Conservation (phyloP, 2,329 filamentous ascomycete genomes). For the Ilyonectria sp. region DNA sequence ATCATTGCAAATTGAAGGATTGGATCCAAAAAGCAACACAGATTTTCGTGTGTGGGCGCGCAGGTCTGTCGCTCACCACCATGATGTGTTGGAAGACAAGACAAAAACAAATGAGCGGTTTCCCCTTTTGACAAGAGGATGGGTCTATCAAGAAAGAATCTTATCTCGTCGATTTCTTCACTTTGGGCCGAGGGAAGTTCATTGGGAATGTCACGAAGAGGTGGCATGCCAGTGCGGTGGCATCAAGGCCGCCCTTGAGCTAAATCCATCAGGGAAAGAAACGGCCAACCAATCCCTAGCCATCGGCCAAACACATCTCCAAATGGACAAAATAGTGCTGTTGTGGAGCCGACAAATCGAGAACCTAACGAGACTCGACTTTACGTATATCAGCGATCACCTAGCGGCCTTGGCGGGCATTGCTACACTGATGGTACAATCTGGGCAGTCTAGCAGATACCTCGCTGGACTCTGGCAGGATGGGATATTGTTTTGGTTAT, state of each 20-base stretch:
- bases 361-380: conserved; percentile 12
- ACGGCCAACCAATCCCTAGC: conserved; percentile 16
- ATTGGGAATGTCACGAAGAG: conserved; percentile 24
- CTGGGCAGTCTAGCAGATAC: conserved; percentile 7
- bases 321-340: conserved; percentile 5
- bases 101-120: conserved; percentile 9
- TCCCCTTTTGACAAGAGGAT: conserved; percentile 18
- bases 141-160: conserved; percentile 24
- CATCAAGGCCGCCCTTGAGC: conserved; percentile 9
- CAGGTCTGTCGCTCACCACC: conserved; percentile 1
- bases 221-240: conserved; percentile 21
- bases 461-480: conserved; percentile 20
- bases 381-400: conserved; percentile 15
- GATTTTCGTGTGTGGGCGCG: conserved; percentile 5
- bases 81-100: conserved; percentile 13
- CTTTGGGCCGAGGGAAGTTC: conserved; percentile 15
- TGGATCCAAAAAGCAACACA: conserved; percentile 4
- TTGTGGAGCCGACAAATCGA: conserved; percentile 12
- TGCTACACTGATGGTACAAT: conserved; percentile 13
- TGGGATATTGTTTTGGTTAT: conserved; percentile 5
- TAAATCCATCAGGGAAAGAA: conserved; percentile 11
- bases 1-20: neutral
- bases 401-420: conserved; percentile 16
- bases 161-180: conserved; percentile 15
- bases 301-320: neutral